Evolutionary conservation across 352 stramenopile species (phyloP).

Genomic region (Phytopythium chamaehyphon): DNA sequence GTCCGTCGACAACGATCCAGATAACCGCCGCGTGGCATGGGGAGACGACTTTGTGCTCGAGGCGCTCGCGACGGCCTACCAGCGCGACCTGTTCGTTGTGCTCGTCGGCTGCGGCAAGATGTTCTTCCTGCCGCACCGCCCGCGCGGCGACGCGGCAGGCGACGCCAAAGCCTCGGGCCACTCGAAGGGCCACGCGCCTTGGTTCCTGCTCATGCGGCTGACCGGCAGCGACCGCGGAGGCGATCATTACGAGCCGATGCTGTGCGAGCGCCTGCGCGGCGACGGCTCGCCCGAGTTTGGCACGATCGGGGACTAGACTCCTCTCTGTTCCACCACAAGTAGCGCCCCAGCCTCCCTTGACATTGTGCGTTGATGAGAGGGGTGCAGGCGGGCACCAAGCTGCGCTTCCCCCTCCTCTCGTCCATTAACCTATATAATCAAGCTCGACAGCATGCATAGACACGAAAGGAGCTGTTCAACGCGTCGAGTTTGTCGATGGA

Average conservation of each 20-base stretch:
- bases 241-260: constrained; percentile 88
- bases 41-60: constrained; percentile 85
- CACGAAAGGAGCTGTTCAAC: not conserved
- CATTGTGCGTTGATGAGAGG: too few relatives aligned
- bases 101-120: constrained; percentile 85
- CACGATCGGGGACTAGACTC: constrained; percentile 67
- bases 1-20: constrained; percentile 75
- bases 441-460: too few relatives aligned
- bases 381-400: too few relatives aligned
- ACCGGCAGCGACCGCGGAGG: constrained; percentile 79
- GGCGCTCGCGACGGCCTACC: constrained; percentile 79
- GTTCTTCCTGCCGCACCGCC: constrained; percentile 85
- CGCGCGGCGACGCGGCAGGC: constrained; percentile 33
- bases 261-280: constrained; percentile 75
- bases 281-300: constrained; percentile 84
- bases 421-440: too few relatives aligned
- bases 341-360: too few relatives aligned
- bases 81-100: constrained; percentile 87
- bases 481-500: constrained; percentile 1
- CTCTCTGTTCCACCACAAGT: not conserved
- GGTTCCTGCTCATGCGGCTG: constrained; percentile 87
- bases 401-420: too few relatives aligned
- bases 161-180: constrained; percentile 45
- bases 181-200: constrained; percentile 77
- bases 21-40: constrained; percentile 80